These are phyloP conservation scores for Arachis monticola DNA, from an alignment of 331 rosid species.

Conservation along the genomic window DNA sequence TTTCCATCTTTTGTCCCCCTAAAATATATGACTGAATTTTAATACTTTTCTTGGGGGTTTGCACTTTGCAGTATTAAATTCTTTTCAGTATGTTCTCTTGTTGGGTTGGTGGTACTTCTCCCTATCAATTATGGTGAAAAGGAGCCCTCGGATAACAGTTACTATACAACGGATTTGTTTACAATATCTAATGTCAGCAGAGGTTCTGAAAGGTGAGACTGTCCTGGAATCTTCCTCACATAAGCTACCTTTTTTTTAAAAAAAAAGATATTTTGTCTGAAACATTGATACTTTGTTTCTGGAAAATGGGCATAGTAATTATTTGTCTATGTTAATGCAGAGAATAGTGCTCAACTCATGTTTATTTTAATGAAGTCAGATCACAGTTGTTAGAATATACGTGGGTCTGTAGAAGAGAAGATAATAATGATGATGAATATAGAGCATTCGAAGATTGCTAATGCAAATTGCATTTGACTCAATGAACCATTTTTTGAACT, in stretches of 20 bases:
- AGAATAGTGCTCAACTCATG: too few relatives aligned
- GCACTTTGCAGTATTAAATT: conserved; percentile 65
- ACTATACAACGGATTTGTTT: conserved; percentile 68
- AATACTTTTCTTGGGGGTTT: not conserved
- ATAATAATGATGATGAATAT: too few relatives aligned
- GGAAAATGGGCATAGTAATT: not conserved
- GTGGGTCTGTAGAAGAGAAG: too few relatives aligned
- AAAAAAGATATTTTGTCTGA: not conserved
- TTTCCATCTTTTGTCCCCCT: not conserved
- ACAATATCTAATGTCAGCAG: conserved; percentile 73
- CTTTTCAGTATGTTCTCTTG: conserved; percentile 68
- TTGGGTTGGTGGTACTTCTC: conserved; percentile 73
- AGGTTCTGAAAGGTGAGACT: conserved; percentile 71
- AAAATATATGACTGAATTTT: not conserved
- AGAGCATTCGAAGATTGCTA: not conserved
- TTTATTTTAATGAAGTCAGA: too few relatives aligned
- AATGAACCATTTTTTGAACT: not conserved
- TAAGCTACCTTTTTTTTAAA: not conserved
- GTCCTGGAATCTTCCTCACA: not conserved
- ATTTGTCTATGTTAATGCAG: too few relatives aligned
- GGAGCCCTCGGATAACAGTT: conserved; percentile 36
- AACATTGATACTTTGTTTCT: not conserved
- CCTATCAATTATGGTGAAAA: conserved; percentile 66
- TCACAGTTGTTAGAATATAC: too few relatives aligned
- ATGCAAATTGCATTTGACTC: too few relatives aligned